Conservation (phyloP, 805 yeast species). For the Wickerhamiella azyma region DNA sequence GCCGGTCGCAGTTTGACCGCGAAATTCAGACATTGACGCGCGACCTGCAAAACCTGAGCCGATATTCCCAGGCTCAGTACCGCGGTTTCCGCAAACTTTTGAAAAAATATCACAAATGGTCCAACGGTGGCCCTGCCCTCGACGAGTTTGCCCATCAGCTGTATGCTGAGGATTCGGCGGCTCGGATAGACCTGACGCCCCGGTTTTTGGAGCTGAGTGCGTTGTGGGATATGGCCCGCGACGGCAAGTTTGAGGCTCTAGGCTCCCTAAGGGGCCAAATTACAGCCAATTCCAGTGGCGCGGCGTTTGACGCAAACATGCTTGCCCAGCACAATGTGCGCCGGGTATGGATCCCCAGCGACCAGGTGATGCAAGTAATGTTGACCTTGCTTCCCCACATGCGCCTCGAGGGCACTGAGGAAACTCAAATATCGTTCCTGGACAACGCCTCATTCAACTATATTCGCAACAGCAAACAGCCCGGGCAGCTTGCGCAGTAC, state of each 20-base stretch:
- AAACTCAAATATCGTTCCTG: constrained; percentile 21
- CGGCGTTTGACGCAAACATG: constrained; percentile 26
- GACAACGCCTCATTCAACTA: constrained; percentile 28
- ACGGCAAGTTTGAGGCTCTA: constrained; percentile 6
- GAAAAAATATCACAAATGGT: constrained; percentile 48
- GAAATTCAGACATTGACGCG: constrained; percentile 33
- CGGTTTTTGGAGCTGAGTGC: constrained; percentile 47
- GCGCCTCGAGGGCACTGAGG: constrained; percentile 16
- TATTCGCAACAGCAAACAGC: constrained; percentile 27
- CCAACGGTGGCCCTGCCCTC: constrained; percentile 23
- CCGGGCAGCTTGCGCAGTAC: constrained; percentile 26
- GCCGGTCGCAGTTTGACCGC: constrained; percentile 16
- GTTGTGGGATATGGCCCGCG: constrained; percentile 34
- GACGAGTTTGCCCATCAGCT: constrained; percentile 23
- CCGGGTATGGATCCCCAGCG: constrained; percentile 44
- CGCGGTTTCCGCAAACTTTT: constrained; percentile 58
- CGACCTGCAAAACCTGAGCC: constrained; percentile 50
- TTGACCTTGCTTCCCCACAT: constrained; percentile 31
- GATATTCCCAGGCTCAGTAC: constrained; percentile 59
- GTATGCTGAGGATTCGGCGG: constrained; percentile 41
- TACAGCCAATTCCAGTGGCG: constrained; percentile 10
- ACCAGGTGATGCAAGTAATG: constrained; percentile 42
- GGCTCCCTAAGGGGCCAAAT: constrained; percentile 9
- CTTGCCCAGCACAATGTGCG: constrained; percentile 23
- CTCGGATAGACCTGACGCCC: constrained; percentile 44